phyloP scores from a whole-genome alignment of 1,284 basidiomycete species.

The Cryptococcus depauperatus region DNA sequence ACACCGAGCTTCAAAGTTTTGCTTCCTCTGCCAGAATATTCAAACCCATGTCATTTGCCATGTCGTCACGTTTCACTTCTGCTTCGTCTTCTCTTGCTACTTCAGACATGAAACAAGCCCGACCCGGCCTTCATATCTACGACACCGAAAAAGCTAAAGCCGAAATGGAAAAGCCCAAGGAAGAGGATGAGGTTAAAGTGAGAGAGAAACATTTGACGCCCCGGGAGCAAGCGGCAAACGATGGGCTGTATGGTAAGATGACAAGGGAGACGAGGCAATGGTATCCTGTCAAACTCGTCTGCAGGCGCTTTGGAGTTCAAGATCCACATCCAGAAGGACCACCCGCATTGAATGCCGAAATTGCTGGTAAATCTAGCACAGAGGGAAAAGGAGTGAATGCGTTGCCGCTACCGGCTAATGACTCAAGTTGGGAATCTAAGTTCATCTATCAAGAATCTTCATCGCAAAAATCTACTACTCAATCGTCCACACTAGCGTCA shows the following conservation, averaged over 20 bases:
- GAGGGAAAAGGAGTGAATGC: conserved; percentile 2
- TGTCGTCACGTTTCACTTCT: conserved; percentile 85
- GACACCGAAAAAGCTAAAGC: conserved; percentile 45
- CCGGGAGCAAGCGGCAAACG: conserved; percentile 66
- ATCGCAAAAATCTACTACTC: background rate
- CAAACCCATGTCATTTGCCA: conserved; percentile 82
- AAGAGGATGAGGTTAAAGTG: conserved; percentile 43
- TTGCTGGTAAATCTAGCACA: conserved; percentile 3
- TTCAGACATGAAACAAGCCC: conserved; percentile 52
- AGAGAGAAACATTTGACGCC: conserved; percentile 52
- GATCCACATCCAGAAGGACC: conserved; percentile 60
- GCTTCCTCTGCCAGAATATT: conserved; percentile 80
- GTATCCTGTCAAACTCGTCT: conserved; percentile 73
- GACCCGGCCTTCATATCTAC: conserved; percentile 64
- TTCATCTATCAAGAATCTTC: conserved; percentile 27
- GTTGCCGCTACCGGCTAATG: conserved; percentile 24
- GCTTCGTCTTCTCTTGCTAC: conserved; percentile 52
- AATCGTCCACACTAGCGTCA: background rate
- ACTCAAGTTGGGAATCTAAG: conserved; percentile 33
- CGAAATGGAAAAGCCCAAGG: conserved; percentile 24
- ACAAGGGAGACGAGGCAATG: conserved; percentile 68
- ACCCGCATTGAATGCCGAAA: conserved; percentile 13
- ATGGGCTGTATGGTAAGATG: conserved; percentile 79
- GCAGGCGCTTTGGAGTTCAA: conserved; percentile 89
- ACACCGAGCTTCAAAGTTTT: conserved; percentile 77